phyloP scores from a whole-genome alignment of 2,329 filamentous ascomycete species.

The Fusarium annulatum region DNA sequence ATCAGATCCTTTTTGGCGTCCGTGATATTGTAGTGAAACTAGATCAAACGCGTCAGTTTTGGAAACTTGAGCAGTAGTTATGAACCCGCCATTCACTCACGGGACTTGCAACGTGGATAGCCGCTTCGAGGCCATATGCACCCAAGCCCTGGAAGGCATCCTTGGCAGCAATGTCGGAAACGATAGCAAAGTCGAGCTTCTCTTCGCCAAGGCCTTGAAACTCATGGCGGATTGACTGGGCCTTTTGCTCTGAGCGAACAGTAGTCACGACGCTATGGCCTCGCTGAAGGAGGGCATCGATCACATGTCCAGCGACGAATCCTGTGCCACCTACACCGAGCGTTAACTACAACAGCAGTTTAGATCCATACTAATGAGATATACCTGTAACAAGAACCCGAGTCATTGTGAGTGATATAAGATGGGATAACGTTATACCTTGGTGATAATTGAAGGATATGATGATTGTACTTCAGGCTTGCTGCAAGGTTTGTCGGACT shows the following conservation, averaged over 20 bases:
- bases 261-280: neutral
- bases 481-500: neutral
- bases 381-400: neutral
- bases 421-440: accelerated
- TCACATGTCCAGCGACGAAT: neutral
- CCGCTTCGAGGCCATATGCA: neutral
- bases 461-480: accelerated
- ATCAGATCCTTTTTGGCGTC: neutral
- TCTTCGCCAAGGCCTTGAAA: neutral
- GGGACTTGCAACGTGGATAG: neutral
- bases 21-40: neutral
- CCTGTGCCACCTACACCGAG: neutral
- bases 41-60: neutral
- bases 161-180: neutral
- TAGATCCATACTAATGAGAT: neutral
- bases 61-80: neutral
- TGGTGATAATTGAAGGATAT: too few relatives aligned
- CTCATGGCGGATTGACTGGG: neutral
- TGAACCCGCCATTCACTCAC: neutral
- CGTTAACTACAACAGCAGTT: neutral
- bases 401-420: neutral
- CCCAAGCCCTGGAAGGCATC: neutral
- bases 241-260: neutral
- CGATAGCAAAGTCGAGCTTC: neutral
- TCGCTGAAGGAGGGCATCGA: neutral